A percentile compares a stretch with the other conserved stretches of the same genome.
Conservation (phyloP, 2,329 filamentous ascomycete genomes). For the Sclerotinia nivalis region DNA sequence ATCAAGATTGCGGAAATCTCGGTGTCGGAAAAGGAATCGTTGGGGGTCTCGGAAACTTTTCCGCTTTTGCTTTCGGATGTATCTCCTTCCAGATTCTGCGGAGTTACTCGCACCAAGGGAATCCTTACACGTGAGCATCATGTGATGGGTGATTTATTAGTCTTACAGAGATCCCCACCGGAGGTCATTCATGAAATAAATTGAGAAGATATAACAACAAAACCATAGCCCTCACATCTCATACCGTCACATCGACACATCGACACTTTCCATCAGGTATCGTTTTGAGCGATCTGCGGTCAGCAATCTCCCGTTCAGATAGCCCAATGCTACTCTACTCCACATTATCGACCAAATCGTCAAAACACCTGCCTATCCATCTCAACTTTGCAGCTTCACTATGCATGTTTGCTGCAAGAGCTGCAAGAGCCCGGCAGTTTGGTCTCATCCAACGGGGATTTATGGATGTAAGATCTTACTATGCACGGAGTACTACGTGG, state of each 20-base stretch:
- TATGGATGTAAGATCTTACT: neutral
- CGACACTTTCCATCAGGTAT: too few species aligned
- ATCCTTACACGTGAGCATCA: neutral
- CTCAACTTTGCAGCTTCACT: neutral
- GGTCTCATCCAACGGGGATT: neutral
- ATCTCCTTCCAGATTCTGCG: neutral
- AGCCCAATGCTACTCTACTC: neutral
- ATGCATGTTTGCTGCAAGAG: neutral
- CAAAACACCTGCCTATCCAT: neutral
- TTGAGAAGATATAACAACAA: neutral
- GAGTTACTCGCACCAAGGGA: too few species aligned
- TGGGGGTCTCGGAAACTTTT: neutral
- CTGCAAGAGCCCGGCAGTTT: neutral
- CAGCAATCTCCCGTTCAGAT: neutral
- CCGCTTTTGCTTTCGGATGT: neutral
- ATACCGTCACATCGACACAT: neutral
- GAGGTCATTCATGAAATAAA: too few species aligned
- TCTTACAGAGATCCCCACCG: too few species aligned
- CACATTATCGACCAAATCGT: neutral
- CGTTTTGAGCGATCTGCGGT: too few species aligned
- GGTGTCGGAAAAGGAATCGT: conserved; percentile 2
- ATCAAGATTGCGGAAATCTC: neutral
- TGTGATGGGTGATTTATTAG: neutral
- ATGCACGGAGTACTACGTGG: conserved; percentile 5
- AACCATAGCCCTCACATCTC: neutral